Evolutionary conservation across 2,329 filamentous ascomycete genomes (phyloP), one percentile per base, ranked within the genome.

Genomic region (Fusarium clavum): DNA sequence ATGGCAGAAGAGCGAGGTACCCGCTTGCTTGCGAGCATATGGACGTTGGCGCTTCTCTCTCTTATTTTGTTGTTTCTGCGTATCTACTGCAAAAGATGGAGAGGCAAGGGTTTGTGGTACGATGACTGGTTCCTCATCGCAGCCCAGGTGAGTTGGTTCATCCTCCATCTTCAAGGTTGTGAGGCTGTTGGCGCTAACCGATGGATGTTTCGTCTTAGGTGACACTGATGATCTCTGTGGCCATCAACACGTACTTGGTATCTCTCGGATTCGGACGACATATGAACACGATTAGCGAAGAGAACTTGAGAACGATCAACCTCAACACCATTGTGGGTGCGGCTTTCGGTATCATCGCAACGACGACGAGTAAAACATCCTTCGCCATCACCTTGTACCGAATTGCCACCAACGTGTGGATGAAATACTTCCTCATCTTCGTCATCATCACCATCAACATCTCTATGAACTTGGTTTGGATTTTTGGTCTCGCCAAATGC

Each of bases 361-460:
- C 79, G 7, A 73, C 79, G 2, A 75, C 73, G 57, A 80, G 78
- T 64, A 82, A 82, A 61, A 79, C 80, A 0, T 81, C 80, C 0
- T 80, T 82, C 57, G 79, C 78, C 12, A 70, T 81, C n/a, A 81
- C 79, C 1, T 64, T 81, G 5, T 72, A 81, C 24, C 73, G 79
- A 6, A 74, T 81, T 32, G 68, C 74, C 6, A 75, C 69, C 11
- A 68, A 76, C 18, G 60, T 46, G 58, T 67, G 77, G 78, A 60
- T 73, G 71, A 64, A 73, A 12, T 70, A 72, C 20, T 73, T 79
- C 38, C 67, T 79, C 9, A 68, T 78, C 5, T 79, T 79, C 49
- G 22, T 79, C 43, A 75, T 81, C 9, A 72, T 79, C 64, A 71
- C 77, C 11, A 75, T 79, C 57, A 80, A 80, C 44, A 22, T 77